Evolutionary conservation across 805 yeast species (phyloP).

Genomic region (Candida quercuum): DNA sequence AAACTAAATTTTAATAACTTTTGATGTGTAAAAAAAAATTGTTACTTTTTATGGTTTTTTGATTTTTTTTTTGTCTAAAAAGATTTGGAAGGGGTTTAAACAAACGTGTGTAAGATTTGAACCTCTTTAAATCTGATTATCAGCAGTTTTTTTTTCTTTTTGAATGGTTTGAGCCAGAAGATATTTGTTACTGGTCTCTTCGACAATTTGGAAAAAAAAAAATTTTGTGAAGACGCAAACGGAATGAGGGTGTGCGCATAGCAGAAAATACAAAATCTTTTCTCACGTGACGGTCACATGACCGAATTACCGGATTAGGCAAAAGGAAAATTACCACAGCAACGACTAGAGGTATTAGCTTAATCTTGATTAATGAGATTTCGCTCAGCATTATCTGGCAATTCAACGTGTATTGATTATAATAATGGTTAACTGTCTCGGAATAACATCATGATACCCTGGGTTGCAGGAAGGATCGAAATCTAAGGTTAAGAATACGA

Average conservation of each 20-base stretch:
- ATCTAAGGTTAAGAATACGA: too few species aligned
- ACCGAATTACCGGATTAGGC: background rate
- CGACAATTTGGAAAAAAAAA: background rate
- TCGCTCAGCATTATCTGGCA: too few species aligned
- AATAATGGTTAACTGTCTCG: background rate
- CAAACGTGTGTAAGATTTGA: background rate
- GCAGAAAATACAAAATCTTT: background rate
- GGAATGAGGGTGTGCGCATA: too few species aligned
- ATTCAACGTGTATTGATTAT: too few species aligned
- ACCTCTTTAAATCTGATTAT: constrained; percentile 1
- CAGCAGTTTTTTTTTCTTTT: constrained; percentile 9
- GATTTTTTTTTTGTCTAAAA: constrained; percentile 1
- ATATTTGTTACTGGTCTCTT: background rate
- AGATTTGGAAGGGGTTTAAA: background rate
- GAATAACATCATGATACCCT: background rate
- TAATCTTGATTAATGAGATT: too few species aligned
- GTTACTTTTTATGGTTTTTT: background rate
- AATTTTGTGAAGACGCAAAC: background rate
- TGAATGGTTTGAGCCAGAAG: constrained; percentile 8
- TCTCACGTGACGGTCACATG: background rate
- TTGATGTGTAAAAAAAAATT: constrained; percentile 1
- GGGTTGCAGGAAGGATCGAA: too few species aligned
- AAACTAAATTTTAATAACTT: constrained; percentile 5
- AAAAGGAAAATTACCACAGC: too few species aligned
- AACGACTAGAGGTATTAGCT: too few species aligned